Conservation (phyloP, 805 yeast species). For the Candida verbasci region DNA sequence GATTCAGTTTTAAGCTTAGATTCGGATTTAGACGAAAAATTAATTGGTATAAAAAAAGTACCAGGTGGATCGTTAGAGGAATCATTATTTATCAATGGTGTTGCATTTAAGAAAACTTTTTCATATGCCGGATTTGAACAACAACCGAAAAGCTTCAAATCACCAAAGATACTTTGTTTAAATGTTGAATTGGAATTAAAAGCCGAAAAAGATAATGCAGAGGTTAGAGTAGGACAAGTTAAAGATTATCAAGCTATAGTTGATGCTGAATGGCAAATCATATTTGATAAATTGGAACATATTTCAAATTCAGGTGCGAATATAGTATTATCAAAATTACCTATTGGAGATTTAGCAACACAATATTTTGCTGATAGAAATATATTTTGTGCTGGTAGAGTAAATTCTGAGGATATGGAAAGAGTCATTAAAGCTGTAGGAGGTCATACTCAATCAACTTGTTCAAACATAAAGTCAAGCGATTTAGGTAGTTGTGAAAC, state of each 20-base stretch:
- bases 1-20: constrained; percentile 90
- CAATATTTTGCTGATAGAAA: constrained; percentile 96
- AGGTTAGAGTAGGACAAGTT: constrained; percentile 92
- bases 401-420: constrained; percentile 81
- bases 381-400: constrained; percentile 97
- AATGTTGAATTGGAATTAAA: constrained; percentile 94
- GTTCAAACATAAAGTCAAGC: constrained; percentile 60
- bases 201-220: constrained; percentile 98
- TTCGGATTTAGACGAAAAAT: constrained; percentile 76
- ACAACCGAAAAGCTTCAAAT: constrained; percentile 80
- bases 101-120: constrained; percentile 95
- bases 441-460: constrained; percentile 75
- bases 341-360: constrained; percentile 98
- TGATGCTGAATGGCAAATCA: constrained; percentile 98
- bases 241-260: constrained; percentile 92
- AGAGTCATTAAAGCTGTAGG: constrained; percentile 94
- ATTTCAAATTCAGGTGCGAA: constrained; percentile 84
- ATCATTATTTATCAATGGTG: constrained; percentile 84
- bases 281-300: constrained; percentile 77
- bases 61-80: constrained; percentile 97
- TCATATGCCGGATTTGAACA: constrained; percentile 99
- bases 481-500: constrained; percentile 80
- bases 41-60: constrained; percentile 92
- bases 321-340: constrained; percentile 88
- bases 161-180: constrained; percentile 79